Evolutionary conservation across 768 basidiomycete genomes (phyloP), one percentile per base, ranked within the genome.

Genomic region (Rhodotorula graminis): DNA sequence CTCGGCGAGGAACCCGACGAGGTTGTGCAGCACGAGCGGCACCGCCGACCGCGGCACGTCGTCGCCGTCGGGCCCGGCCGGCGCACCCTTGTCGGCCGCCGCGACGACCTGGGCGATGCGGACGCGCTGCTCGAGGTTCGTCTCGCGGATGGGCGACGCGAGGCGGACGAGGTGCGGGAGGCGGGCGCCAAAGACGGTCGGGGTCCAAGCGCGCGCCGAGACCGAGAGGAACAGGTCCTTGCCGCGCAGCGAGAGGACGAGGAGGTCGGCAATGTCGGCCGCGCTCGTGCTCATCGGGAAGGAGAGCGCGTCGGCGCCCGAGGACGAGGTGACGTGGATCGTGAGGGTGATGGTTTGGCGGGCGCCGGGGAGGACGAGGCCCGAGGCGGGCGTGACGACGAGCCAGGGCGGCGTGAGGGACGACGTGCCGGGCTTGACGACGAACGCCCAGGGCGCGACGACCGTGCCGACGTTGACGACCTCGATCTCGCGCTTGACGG

Each of bases 161-260:
- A 75, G 67, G 6, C 50, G 52, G 4, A 53, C 59, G 56, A 75
- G 70, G 2, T 59, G 40, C 11, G 47, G 55, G 12, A 75, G 57
- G 23, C 33, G 56, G 4, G 67, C 49, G 1, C 67, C 70, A 42
- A 75, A 72, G 56, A 71, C 67, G 42, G 67, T 75, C 23, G 70
- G 74, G 1, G 11, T 0, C 23, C 69, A 72, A 14, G 50, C n/a
- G 1, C 61, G 37, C 25, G 68, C 67, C 0, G 67, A 52, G n/a
- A 75, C 65, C 3, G 74, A 46, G 37, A 72, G 70, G 52, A 75
- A 75, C 8, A 75, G 52, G 65, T 75, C 74, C 29, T 53, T 46
- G 57, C 65, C 71, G 49, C 68, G 67, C 52, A 69, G 58, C 27
- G 64, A 67, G 27, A 71, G 31, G 52, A 75, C 50, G 59, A 75